Conservation (phyloP, 495 filamentous ascomycete genomes). For the Bacidia gigantensis region DNA sequence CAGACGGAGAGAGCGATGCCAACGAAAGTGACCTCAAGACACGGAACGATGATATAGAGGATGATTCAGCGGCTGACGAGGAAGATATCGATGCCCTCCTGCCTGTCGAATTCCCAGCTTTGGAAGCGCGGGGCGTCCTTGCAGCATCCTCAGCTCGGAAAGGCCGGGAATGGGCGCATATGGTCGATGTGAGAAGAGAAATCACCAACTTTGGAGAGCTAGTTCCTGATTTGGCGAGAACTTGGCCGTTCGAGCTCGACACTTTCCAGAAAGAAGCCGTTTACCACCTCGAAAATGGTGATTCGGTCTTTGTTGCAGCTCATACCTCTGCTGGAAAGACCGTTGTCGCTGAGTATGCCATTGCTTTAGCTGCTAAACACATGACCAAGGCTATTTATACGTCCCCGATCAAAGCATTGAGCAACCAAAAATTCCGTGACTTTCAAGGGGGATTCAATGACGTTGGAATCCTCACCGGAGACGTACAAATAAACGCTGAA, state of each 20-base stretch:
- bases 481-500: conserved; percentile 96
- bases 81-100: conserved; percentile 87
- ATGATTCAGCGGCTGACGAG: conserved; percentile 31
- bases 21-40: not conserved
- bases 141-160: conserved; percentile 53
- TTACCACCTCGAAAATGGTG: conserved; percentile 90
- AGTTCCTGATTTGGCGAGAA: conserved; percentile 88
- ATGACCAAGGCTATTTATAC: conserved; percentile 99
- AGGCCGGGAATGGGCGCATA: conserved; percentile 89
- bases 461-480: conserved; percentile 91
- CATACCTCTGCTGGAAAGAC: conserved; percentile 98
- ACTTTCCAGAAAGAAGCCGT: conserved; percentile 98
- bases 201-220: conserved; percentile 85
- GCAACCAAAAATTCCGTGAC: conserved; percentile 97
- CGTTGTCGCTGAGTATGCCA: conserved; percentile 95
- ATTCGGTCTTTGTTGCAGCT: conserved; percentile 97
- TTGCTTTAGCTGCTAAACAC: conserved; percentile 85
- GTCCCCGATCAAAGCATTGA: conserved; percentile 94
- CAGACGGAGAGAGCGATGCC: conserved; percentile 23
- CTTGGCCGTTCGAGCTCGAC: conserved; percentile 95
- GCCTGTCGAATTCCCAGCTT: conserved; percentile 81
- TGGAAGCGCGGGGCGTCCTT: conserved; percentile 74
- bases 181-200: conserved; percentile 85
- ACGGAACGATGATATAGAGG: not conserved
- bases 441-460: conserved; percentile 83